A percentile compares a stretch with the other conserved stretches of the same genome.
Evolutionary conservation across 345 rosid genomes (phyloP).

Genomic region (Rhizophora apiculata): DNA sequence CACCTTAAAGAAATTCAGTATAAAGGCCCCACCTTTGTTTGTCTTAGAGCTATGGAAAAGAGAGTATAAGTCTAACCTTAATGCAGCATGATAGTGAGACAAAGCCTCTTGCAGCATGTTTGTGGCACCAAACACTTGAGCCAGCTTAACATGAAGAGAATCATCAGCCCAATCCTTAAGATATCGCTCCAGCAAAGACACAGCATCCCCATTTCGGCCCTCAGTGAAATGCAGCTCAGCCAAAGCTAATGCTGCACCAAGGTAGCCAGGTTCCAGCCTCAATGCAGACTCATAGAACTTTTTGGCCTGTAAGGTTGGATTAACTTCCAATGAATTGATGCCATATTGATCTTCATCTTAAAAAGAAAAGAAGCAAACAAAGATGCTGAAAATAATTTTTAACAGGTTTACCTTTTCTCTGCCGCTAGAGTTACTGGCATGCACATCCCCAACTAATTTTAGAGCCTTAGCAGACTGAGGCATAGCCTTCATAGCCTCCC

Average conservation of each 20-base stretch:
- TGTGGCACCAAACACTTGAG: conserved; percentile 91
- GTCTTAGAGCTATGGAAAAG: conserved; percentile 4
- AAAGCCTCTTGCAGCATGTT: conserved; percentile 81
- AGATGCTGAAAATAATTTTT: background rate
- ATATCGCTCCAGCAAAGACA: conserved; percentile 86
- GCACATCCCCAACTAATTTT: conserved; percentile 96
- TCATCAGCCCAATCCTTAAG: conserved; percentile 99
- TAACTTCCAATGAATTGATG: background rate
- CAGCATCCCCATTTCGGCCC: conserved; percentile 93
- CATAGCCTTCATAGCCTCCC: conserved; percentile 99
- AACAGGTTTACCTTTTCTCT: conserved; percentile 77
- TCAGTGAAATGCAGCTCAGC: conserved; percentile 91
- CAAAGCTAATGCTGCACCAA: conserved; percentile 93
- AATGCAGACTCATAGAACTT: conserved; percentile 93
- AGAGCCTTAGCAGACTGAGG: conserved; percentile 97
- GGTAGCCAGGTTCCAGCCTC: conserved; percentile 90
- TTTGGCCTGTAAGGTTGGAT: conserved; percentile 62
- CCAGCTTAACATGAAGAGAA: conserved; percentile 92
- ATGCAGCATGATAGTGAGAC: conserved; percentile 87
- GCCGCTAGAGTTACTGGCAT: conserved; percentile 80
- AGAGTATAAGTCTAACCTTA: conserved; percentile 46
- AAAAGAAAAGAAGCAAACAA: background rate
- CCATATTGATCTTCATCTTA: background rate
- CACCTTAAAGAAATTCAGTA: background rate
- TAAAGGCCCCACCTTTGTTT: background rate